Percentiles rank a stretch among this genome's conserved stretches.
These are phyloP conservation scores for Coniferiporia weirii DNA, from an alignment of 1,284 basidiomycete genomes.

Conservation along the genomic window DNA sequence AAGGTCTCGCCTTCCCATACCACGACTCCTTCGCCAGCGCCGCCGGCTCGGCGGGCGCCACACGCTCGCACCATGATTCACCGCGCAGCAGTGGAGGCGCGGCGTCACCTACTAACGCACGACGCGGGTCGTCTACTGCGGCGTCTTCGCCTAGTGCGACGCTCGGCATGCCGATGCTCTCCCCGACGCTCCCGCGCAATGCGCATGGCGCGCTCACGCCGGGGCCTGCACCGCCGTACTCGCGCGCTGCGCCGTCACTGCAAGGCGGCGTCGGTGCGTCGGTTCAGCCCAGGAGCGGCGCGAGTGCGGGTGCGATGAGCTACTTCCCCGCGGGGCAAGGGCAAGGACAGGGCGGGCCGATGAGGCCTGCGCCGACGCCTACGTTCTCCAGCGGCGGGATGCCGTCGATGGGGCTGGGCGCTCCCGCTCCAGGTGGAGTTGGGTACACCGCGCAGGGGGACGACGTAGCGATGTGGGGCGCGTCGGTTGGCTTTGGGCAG, in stretches of 20 bases:
- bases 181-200: conserved; percentile 24
- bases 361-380: neutral
- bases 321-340: neutral
- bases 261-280: no score
- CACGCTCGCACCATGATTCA: conserved; percentile 14
- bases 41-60: neutral
- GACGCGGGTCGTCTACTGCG: no score
- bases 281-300: conserved; percentile 15
- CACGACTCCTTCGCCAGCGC: conserved; percentile 44
- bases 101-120: neutral
- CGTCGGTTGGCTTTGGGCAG: conserved; percentile 35
- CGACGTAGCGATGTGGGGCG: conserved; percentile 36
- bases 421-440: no score
- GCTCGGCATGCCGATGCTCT: neutral
- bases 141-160: neutral
- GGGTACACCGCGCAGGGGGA: conserved; percentile 24
- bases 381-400: neutral
- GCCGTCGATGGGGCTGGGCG: neutral
- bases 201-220: conserved; percentile 27
- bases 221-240: conserved; percentile 14
- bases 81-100: conserved; percentile 11
- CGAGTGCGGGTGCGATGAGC: conserved; percentile 15
- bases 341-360: neutral
- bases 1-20: conserved; percentile 73
- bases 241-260: conserved; percentile 12